Conservation (phyloP, 768 basidiomycete species). For the Suillus subluteus region DNA sequence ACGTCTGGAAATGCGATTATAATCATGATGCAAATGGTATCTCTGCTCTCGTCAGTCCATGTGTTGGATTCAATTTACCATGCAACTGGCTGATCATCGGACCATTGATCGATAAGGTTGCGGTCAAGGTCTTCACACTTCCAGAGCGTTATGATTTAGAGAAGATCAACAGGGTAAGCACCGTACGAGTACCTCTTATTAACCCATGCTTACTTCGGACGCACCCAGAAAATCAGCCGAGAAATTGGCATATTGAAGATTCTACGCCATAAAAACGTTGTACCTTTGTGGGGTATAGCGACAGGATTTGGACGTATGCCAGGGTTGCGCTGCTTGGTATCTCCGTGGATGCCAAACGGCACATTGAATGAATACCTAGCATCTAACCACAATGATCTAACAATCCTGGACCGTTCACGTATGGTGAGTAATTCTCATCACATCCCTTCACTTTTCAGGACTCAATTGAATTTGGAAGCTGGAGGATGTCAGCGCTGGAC, state of each 20-base stretch:
- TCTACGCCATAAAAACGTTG: neutral
- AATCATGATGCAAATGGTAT: neutral
- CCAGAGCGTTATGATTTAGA: neutral
- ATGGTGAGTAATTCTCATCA: neutral
- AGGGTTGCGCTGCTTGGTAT: neutral
- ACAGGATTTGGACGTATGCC: neutral
- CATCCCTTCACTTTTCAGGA: neutral
- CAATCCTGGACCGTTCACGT: neutral
- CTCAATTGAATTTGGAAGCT: neutral
- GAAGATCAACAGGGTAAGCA: neutral
- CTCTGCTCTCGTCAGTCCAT: neutral
- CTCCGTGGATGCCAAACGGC: neutral
- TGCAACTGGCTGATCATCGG: neutral
- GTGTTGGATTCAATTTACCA: neutral
- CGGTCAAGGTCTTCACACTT: neutral
- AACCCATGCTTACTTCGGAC: neutral
- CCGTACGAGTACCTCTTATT: neutral
- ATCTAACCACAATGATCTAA: neutral
- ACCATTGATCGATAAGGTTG: neutral
- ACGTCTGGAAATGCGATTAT: neutral
- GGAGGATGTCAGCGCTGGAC: conserved; percentile 2
- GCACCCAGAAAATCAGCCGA: neutral
- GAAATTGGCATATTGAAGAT: neutral
- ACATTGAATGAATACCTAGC: neutral
- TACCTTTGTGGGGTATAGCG: neutral